Evolutionary conservation across 495 filamentous ascomycete species (phyloP), one percentile per base, ranked within the genome.

Genomic region (Neurospora sp.): DNA sequence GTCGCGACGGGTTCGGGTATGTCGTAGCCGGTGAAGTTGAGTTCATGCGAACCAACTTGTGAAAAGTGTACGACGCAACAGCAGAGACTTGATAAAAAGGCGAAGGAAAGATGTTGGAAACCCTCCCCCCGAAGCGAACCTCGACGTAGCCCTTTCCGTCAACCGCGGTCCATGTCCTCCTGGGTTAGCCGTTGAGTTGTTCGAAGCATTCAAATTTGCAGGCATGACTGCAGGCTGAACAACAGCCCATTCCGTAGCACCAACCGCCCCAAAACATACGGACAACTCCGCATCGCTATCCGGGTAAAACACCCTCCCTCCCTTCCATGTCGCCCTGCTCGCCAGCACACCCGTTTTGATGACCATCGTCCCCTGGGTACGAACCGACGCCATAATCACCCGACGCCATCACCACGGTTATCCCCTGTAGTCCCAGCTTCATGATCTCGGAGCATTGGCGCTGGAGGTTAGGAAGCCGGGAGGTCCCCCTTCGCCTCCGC

Each of bases 91-190:
- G 91, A 77, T 89, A 93, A 8, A 74, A 70, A 0, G 91, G 90
- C 6, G 11, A 85, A 27, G 82, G 77, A 80, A 90, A 93, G 78
- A 92, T 83, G 77, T 93, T 92, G 75, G 87, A 90, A 93, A 93
- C 14, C 90, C 91, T 42, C 91, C 90, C 31, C 90, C 90, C 9
- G 87, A 89, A 31, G 81, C 80, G 80, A 88, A 87, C 76, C 39
- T 79, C 75, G 72, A 84, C 76, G 76, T 86, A 76, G 82, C 80
- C 74, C 86, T 80, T 75, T 87, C 80, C 79, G 41, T 77, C 77
- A 20, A 77, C 79, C 60, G 84, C 77, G 14, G 73, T 31, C 31
- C 31, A n/a, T n/a, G n/a, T 76, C 71, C 39, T 71, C 69, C 3
- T 40, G 44, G 49, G 27, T 35, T 20, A n/a, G 40, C 5, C 40